These are phyloP conservation scores for Solanum sparsipilum DNA, from an alignment of 257 asterid species.

Conservation along the genomic window DNA sequence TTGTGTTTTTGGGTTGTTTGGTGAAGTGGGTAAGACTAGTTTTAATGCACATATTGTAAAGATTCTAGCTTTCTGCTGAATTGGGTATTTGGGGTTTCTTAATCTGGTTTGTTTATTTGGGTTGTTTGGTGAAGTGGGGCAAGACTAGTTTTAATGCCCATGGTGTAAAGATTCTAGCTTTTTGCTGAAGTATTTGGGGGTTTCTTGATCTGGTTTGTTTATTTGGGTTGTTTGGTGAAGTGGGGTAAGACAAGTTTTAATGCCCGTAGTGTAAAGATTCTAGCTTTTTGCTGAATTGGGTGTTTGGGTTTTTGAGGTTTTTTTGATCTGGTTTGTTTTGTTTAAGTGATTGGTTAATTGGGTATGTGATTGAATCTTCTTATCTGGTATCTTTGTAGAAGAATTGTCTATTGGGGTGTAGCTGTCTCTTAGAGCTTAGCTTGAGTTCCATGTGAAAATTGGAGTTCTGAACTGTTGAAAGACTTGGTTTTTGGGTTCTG, in stretches of 20 bases:
- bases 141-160: background rate
- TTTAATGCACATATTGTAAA: background rate
- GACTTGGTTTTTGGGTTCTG: background rate
- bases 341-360: background rate
- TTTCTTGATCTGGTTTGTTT: background rate
- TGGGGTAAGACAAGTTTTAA: background rate
- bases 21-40: background rate
- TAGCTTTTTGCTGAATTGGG: background rate
- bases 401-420: background rate
- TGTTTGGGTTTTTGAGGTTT: background rate
- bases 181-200: background rate
- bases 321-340: slow-evolving; percentile 7
- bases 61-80: background rate
- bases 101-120: background rate
- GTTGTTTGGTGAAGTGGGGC: background rate
- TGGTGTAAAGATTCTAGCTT: background rate
- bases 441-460: background rate
- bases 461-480: background rate
- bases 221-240: background rate
- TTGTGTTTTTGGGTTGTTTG: background rate
- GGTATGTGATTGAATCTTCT: background rate
- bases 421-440: background rate
- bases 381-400: background rate
- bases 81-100: background rate
- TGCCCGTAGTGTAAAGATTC: background rate